A percentile compares a stretch with the other conserved stretches of the same genome.
These are phyloP conservation scores for Kodamaea sp. DNA, from an alignment of 1,139 yeast species.

Conservation along the genomic window DNA sequence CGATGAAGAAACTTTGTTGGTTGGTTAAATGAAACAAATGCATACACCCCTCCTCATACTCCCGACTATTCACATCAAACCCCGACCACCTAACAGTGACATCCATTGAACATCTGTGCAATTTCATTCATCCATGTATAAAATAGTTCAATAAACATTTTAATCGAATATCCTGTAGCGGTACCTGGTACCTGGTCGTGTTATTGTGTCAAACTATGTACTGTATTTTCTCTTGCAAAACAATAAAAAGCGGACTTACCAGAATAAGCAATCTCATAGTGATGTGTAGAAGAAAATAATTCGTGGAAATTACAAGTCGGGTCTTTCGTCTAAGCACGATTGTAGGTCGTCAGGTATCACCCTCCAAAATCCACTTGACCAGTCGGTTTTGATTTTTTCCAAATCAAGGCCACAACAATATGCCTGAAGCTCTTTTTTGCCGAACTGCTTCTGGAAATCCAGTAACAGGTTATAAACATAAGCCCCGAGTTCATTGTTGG, in stretches of 20 bases:
- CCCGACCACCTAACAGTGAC: background rate
- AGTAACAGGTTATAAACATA: conserved; percentile 22
- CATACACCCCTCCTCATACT: background rate
- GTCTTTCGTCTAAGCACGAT: conserved; percentile 11
- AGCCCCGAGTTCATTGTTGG: conserved; percentile 26
- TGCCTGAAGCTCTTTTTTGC: background rate
- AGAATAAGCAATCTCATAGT: too few species aligned
- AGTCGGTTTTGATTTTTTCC: conserved; percentile 23
- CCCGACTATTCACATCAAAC: background rate
- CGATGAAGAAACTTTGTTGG: conserved; percentile 75
- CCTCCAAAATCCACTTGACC: conserved; percentile 32
- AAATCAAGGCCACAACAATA: conserved; percentile 5
- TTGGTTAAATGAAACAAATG: conserved; percentile 44
- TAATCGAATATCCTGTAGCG: background rate
- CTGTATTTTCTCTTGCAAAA: too few species aligned
- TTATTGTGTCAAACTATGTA: too few species aligned
- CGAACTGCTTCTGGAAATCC: conserved; percentile 13
- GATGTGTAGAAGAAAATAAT: too few species aligned
- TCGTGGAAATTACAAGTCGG: conserved; percentile 13
- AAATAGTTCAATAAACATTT: conserved; percentile 7
- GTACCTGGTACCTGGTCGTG: too few species aligned
- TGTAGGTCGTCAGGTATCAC: conserved; percentile 45
- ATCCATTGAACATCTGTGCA: background rate
- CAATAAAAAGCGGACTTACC: too few species aligned
- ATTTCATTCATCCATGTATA: conserved; percentile 11